Evolutionary conservation across 306 rosid genomes (phyloP), one percentile per base, ranked within the genome.

Genomic region (Castanopsis chinensis): DNA sequence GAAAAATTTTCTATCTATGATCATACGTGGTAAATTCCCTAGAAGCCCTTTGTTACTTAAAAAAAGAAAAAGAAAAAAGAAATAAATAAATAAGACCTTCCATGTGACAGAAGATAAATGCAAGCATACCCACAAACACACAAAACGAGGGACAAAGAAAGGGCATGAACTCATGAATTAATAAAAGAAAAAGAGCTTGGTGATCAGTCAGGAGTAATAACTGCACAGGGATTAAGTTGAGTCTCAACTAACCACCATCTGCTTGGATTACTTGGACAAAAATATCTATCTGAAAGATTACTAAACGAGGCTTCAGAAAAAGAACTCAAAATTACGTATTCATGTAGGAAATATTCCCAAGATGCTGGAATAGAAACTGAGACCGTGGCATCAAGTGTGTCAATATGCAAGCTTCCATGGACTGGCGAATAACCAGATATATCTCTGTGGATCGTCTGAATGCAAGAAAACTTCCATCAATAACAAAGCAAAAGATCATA

Each of bases 231-330:
- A 81, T 74, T 53, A 33, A 73, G 56, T 71, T 75, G 54, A 77
- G 41, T 30, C 59, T 64, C 25, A 60, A 64, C 27, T 76, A 81
- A 92, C 98, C 98, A 82, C 97, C 98, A 86, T 94, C 97, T 49
- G 97, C 98, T 88, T 94, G 98, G 67, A 94, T 91, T 85, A 94
- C 93, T 91, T 92, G 97, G 72, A 92, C 96, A 83, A 89, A 92
- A 76, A 94, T 91, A 86, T 94, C 97, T 65, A 94, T 91, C 97
- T 94, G 91, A 72, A 82, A 43, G 53, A 23, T 53, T 60, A 37
- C 76, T 30, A 64, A 73, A 71, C 69, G 73, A 71, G 68, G 58
- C 74, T 71, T 83, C 56, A 81, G 32, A 75, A 81, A 70, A 53
- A 59, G 69, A 78, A 49, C 61, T 18, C 80, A 51, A 49, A 17